phyloP scores from a whole-genome alignment of 2,329 filamentous ascomycete species.

The Rhexocercosporidium sp. region DNA sequence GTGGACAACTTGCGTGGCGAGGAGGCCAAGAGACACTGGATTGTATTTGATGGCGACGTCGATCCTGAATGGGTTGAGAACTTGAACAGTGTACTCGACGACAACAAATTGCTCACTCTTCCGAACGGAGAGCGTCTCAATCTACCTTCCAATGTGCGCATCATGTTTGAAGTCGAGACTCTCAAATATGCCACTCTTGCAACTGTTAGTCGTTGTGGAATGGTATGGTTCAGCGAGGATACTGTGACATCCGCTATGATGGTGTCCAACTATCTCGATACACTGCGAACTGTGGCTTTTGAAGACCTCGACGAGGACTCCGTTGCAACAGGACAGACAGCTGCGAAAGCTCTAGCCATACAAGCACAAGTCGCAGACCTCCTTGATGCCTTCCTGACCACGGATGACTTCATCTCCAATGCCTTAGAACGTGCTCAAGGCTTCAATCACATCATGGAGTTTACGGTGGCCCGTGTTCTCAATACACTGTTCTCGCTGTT shows the following conservation, averaged over 20 bases:
- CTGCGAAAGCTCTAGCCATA: conserved; percentile 77
- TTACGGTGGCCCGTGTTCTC: conserved; percentile 86
- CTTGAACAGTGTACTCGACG: conserved; percentile 97
- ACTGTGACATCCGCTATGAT: conserved; percentile 94
- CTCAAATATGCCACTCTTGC: conserved; percentile 96
- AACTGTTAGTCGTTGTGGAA: conserved; percentile 99
- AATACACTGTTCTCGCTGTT: conserved; percentile 94
- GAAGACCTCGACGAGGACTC: conserved; percentile 96
- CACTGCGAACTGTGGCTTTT: conserved; percentile 81
- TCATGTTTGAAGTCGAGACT: conserved; percentile 99
- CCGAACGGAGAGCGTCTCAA: conserved; percentile 98
- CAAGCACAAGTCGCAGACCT: conserved; percentile 83
- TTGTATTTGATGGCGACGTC: conserved; percentile 98
- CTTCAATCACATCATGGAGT: conserved; percentile 98
- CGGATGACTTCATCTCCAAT: conserved; percentile 80
- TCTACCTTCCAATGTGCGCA: conserved; percentile 90
- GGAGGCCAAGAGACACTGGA: conserved; percentile 97
- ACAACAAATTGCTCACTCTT: conserved; percentile 96
- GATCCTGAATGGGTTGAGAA: conserved; percentile 99
- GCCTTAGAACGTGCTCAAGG: conserved; percentile 76
- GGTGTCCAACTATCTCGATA: conserved; percentile 87
- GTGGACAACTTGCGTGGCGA: conserved; percentile 98
- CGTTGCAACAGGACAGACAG: conserved; percentile 74
- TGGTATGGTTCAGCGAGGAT: conserved; percentile 99
- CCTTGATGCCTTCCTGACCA: conserved; percentile 74